Base-by-base conservation (phyloP, 257 asterid species). In the Petunia axillaris region DNA sequence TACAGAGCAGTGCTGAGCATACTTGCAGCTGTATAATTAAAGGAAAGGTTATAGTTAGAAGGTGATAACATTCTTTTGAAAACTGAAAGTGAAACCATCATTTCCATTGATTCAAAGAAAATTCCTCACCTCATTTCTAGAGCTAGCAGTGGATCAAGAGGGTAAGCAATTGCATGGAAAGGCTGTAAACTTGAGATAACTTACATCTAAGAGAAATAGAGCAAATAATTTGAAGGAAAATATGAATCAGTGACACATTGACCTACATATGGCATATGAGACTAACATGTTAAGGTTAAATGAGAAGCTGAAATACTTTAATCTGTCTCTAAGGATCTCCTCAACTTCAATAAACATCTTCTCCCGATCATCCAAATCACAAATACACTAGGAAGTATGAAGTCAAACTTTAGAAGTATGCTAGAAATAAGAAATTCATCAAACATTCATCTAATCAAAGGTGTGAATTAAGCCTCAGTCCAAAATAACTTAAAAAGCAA, bases 111-210 rank as follows among this genome's bases (percentile, higher is more conserved):
- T 46, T 44, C 77, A 71, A 64, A 37, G 53, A 63, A 81, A 35
- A 35, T 38, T 84, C 77, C 84, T 81, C 75, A 89, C 99, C 99
- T 96, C 84, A 96, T 96, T 76, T 96, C 98, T 68, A 94, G 88
- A 74, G 99, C 98, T 4, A 96, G 98, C 82, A 90, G 84, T 52
- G 99, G 97, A 81, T 96, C 98, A 79, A 96, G 98, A 52, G 99
- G 99, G 87, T 96, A 96, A 13, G 99, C 99, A 78, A 96, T 94
- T 43, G 99, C 99, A 91, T 96, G 99, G 86, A 96, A 96, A 78
- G 99, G 99, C 83, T 96, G 99, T 87, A 96, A 98, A 75, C 99
- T 96, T 15, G 99, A 98, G 81, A 96, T 90, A 81, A 96, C 90
- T 70, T 96, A 91, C 94, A 90, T 90, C 99, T 96, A 78, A 62